Percentiles rank a stretch among this genome's conserved stretches.
phyloP scores from a whole-genome alignment of 78 protist species.

The Mastigamoeba balamuthi region DNA sequence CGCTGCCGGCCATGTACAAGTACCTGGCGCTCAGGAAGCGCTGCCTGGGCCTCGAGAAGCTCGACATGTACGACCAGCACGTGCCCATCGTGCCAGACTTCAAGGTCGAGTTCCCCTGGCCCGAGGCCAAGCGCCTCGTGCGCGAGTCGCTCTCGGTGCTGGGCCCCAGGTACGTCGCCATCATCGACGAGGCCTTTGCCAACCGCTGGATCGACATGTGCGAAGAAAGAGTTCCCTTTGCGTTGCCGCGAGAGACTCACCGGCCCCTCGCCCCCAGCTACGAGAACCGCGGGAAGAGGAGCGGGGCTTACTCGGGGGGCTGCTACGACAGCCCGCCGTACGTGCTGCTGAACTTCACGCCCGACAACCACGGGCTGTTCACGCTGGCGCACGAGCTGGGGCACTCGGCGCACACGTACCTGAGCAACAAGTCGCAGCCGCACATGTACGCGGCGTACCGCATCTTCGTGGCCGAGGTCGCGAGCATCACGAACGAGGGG shows the following conservation, averaged over 20 bases:
- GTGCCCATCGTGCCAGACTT: neutral
- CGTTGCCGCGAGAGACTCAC: too few species aligned
- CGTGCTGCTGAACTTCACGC: neutral
- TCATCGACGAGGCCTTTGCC: neutral
- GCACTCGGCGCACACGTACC: slow-evolving; percentile 4
- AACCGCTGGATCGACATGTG: neutral
- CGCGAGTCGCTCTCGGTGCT: neutral
- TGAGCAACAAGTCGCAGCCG: neutral
- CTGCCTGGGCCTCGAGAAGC: neutral
- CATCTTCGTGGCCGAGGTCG: neutral
- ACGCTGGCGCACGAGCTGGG: slow-evolving; percentile 18
- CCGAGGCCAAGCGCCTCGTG: too few species aligned
- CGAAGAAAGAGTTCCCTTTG: neutral
- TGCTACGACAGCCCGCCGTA: neutral
- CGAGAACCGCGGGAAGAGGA: neutral
- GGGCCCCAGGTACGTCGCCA: neutral
- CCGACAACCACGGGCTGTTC: neutral
- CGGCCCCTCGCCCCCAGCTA: neutral
- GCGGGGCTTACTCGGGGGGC: neutral
- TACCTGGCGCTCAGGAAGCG: neutral
- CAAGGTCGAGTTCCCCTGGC: neutral
- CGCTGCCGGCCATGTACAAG: neutral
- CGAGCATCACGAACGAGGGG: neutral
- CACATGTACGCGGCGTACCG: neutral
- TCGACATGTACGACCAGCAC: neutral